Evolutionary conservation across 495 filamentous ascomycete genomes (phyloP), one percentile per base, ranked within the genome.

Genomic region (Aspergillus wentii): DNA sequence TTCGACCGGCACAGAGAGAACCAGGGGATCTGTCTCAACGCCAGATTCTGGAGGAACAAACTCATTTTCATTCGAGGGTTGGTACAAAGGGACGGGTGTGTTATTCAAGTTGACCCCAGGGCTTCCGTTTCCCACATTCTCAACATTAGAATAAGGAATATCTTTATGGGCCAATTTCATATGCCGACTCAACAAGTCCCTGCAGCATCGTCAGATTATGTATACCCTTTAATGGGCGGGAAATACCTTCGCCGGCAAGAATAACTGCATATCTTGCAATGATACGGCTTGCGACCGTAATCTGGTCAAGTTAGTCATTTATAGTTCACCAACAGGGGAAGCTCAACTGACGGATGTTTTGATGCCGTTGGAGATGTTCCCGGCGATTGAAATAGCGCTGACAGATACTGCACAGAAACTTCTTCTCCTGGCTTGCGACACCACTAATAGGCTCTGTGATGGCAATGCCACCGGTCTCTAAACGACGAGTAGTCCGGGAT

Each of bases 311-410:
- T 25, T 10, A 25, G 22, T 25, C 10, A 25, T 25, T 25, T 5
- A 5, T 25, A 10, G 22, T 5, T 6, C 5, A 10, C 22, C 22
- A 10, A 10, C n/a, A 25, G 22, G 22, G 5, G n/a, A 14, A 9
- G 21, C 3, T 3, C 2, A 13, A 10, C 35, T 26, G 38, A 37
- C 50, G 46, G 15, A 46, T 48, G n/a, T 8, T 27, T 18, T 37
- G 7, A 28, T 54, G 50, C 10, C 50, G 41, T 17, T 44, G 38
- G 1, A 54, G 39, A 18, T 54, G 50, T 17, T 54, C 50, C 14
- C 34, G 39, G n/a, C 50, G 33, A 32, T 31, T 48, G 27, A 54
- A 54, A 22, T 41, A 38, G n/a, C 44, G 40, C 20, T 38, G 33
- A 20, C 50, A 54, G 22, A 17, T 20, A 16, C 13, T 38, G 34